Base-by-base conservation (phyloP, 306 rosid species). In the Sesbania bispinosa region DNA sequence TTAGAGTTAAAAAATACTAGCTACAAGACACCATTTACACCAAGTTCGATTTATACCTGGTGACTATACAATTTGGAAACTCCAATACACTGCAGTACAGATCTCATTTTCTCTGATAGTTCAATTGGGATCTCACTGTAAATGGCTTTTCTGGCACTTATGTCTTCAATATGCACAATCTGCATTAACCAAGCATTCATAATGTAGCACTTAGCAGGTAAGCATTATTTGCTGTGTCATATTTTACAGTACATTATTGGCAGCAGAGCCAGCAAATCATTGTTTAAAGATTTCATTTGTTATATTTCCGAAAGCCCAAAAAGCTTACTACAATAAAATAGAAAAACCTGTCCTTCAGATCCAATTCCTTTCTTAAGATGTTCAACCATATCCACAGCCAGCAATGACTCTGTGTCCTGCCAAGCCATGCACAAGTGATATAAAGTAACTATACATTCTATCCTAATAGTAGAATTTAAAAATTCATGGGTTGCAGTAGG, bases 81-180 rank as follows among this genome's bases (percentile, higher is more conserved):
- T 74, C 96, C 97, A 55, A 89, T 65, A 62, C 71, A 39, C 51
- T 76, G 75, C 50, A 93, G 88, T 47, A 87, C 88, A 55, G 87
- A 84, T 70, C 79, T 81, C 85, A 80, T 71, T 74, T 83, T 82
- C 77, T 81, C 82, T 27, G 97, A 88, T 60, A 93, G 74, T 41
- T 81, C 85, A 67, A 68, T 38, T 10, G 89, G 91, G 71, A 90
- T 77, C 73, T 86, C 92, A 27, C 73, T 77, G 60, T 80, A 48
- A 80, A 68, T 75, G 3, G 98, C 89, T 60, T 83, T 57, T 71
- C 97, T 84, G 20, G 87, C 84, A 45, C 81, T 43, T 73, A 90
- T 87, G 73, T 88, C 94, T 83, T 93, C 88, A 14, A 93, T 67
- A 70, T 93, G 97, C 74, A 87, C 97, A 10, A 93, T 87, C 98